A percentile compares a stretch with the other conserved stretches of the same genome.
phyloP scores from a whole-genome alignment of 164 flowering plant species.

The Platanus orientalis region DNA sequence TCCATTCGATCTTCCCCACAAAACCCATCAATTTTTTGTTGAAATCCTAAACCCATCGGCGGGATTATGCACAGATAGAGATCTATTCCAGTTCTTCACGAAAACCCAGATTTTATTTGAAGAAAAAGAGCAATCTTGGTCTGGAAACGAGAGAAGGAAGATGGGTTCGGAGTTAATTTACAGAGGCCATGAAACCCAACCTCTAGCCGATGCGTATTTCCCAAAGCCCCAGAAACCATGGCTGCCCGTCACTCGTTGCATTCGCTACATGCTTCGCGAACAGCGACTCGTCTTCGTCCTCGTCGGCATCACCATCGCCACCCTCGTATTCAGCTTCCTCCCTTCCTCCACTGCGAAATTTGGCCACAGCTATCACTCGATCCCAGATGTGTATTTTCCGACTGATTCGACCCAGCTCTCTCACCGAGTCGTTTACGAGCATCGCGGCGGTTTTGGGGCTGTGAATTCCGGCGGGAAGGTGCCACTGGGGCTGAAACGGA shows the following conservation, averaged over 20 bases:
- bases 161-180: too few relatives aligned
- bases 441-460: constrained; percentile 20
- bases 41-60: too few relatives aligned
- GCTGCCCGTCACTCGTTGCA: constrained; percentile 37
- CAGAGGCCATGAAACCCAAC: too few relatives aligned
- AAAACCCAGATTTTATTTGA: too few relatives aligned
- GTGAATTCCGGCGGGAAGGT: constrained; percentile 50
- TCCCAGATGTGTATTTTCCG: constrained; percentile 17
- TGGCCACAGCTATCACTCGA: constrained; percentile 3
- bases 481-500: constrained; percentile 71
- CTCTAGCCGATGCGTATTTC: too few relatives aligned
- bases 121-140: too few relatives aligned
- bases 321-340: constrained; percentile 47
- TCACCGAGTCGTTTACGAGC: constrained; percentile 7
- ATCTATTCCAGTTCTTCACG: too few relatives aligned
- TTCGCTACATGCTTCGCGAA: constrained; percentile 68
- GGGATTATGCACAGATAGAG: too few relatives aligned
- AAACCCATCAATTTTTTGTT: too few relatives aligned
- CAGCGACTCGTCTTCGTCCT: constrained; percentile 66
- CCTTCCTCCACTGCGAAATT: constrained; percentile 20
- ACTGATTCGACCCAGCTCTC: constrained; percentile 6
- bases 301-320: constrained; percentile 63
- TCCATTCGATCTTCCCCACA: too few relatives aligned
- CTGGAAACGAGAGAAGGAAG: too few relatives aligned
- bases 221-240: constrained; percentile 65